Percentiles rank a stretch among this genome's conserved stretches.
phyloP scores from a whole-genome alignment of 371 early-diverging fungal species.

The Choanephora cucurbitarum region DNA sequence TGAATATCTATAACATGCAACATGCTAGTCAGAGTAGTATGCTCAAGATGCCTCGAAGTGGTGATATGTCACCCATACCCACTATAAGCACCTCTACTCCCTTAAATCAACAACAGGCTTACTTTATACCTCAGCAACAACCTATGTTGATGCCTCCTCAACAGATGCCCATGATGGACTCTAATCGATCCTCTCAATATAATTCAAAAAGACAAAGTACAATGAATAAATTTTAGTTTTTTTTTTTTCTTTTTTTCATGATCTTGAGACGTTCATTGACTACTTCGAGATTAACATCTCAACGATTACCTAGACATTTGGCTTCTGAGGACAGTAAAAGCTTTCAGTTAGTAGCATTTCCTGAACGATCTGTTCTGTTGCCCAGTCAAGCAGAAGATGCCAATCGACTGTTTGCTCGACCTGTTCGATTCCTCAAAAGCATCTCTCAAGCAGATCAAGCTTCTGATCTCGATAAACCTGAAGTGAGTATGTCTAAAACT shows the following conservation, averaged over 20 bases:
- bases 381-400: constrained; percentile 26
- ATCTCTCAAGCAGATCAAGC: constrained; percentile 33
- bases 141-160: constrained; percentile 16
- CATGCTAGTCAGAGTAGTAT: constrained; percentile 5
- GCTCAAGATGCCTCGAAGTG: background rate
- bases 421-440: constrained; percentile 46
- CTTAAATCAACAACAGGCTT: constrained; percentile 4
- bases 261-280: background rate
- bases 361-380: constrained; percentile 23
- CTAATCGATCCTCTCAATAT: constrained; percentile 17
- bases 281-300: background rate
- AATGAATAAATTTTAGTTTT: constrained; percentile 7
- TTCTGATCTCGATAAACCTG: constrained; percentile 31
- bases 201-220: constrained; percentile 15
- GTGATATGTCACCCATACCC: constrained; percentile 24
- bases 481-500: constrained; percentile 28
- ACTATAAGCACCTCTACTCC: constrained; percentile 24
- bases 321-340: constrained; percentile 17
- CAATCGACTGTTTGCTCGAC: constrained; percentile 38
- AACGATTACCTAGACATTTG: constrained; percentile 12
- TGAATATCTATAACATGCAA: constrained; percentile 18
- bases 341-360: constrained; percentile 29
- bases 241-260: background rate
- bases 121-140: constrained; percentile 8
- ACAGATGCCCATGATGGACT: constrained; percentile 16